Conservation (phyloP, 257 asterid species). For the Rubia yunnanensis region DNA sequence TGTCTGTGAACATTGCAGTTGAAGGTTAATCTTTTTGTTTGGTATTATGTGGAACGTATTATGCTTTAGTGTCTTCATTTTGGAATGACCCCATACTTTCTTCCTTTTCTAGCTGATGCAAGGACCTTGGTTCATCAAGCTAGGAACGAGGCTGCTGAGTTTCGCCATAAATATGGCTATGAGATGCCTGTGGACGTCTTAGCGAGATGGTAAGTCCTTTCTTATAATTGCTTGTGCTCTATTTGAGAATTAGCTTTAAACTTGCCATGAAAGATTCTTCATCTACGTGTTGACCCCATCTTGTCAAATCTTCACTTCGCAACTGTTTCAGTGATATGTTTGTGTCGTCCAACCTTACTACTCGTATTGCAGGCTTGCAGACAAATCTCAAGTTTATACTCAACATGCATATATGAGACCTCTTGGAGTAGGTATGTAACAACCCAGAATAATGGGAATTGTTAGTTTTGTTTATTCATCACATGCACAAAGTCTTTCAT, state of each 20-base stretch:
- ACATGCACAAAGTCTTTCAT: slow-evolving; percentile 2
- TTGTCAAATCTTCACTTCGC: background rate
- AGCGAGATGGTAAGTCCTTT: slow-evolving; percentile 67
- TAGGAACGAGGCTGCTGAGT: slow-evolving; percentile 95
- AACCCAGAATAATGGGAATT: slow-evolving; percentile 6
- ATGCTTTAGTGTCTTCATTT: background rate
- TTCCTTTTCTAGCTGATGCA: slow-evolving; percentile 65
- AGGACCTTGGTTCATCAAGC: slow-evolving; percentile 98
- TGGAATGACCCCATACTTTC: background rate
- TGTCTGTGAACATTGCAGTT: background rate
- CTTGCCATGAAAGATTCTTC: background rate
- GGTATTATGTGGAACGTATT: background rate
- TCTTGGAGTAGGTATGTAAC: slow-evolving; percentile 87
- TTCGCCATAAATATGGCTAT: slow-evolving; percentile 79
- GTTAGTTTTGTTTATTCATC: background rate
- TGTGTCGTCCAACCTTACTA: background rate
- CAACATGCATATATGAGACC: slow-evolving; percentile 99
- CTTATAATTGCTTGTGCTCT: background rate
- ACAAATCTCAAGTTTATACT: slow-evolving; percentile 97
- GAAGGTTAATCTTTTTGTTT: background rate
- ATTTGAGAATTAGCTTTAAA: background rate
- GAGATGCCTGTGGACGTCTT: slow-evolving; percentile 92
- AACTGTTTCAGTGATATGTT: background rate
- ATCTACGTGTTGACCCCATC: background rate
- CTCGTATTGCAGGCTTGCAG: slow-evolving; percentile 77